Conservation (phyloP, 805 yeast species). For the Wickerhamiella kurtzmanii region DNA sequence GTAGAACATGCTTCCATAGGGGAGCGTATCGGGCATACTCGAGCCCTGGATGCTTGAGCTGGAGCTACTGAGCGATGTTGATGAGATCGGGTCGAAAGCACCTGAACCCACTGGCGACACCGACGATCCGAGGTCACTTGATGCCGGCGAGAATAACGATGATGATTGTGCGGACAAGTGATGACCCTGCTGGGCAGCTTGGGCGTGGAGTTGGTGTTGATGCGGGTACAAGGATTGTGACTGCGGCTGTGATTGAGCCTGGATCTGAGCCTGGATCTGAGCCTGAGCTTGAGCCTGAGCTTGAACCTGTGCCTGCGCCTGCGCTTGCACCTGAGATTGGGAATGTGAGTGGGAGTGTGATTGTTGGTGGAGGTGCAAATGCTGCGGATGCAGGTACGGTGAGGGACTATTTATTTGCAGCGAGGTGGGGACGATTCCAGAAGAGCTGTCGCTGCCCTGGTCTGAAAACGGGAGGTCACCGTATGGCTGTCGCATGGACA, state of each 20-base stretch:
- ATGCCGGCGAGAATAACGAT: neutral
- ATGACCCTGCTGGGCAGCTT: neutral
- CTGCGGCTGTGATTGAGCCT: neutral
- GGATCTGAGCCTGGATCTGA: too few species aligned
- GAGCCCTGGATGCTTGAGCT: too few species aligned
- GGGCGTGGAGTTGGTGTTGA: neutral
- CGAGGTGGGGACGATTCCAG: neutral
- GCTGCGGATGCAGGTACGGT: neutral
- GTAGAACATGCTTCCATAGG: neutral
- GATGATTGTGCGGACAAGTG: neutral
- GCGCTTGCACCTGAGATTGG: too few species aligned
- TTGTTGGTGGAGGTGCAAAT: neutral
- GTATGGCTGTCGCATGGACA: neutral
- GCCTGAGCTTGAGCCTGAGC: too few species aligned
- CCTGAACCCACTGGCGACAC: neutral
- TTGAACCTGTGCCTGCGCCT: too few species aligned
- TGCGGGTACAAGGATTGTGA: neutral
- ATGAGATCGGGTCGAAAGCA: neutral
- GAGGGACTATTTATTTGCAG: neutral
- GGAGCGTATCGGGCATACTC: neutral
- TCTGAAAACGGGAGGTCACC: too few species aligned
- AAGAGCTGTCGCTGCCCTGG: neutral
- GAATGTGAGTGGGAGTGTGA: too few species aligned
- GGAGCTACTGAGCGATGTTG: too few species aligned
- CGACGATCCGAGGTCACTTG: neutral